Evolutionary conservation across 495 filamentous ascomycete genomes (phyloP).

Genomic region (Saxophila tyrrhenica): DNA sequence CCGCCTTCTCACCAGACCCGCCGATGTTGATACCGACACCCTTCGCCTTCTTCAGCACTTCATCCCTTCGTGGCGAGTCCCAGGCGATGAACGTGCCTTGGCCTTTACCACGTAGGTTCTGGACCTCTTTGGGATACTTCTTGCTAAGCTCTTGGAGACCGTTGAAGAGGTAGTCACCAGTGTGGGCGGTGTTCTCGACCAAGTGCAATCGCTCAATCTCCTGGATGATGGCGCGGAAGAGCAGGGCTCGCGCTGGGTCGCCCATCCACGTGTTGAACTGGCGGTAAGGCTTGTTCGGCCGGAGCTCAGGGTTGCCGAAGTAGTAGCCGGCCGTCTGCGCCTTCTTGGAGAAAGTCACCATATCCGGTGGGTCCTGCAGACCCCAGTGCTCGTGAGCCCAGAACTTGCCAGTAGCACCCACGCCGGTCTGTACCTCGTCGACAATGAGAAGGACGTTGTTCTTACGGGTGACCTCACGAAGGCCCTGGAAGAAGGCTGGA

Average conservation of each 20-base stretch:
- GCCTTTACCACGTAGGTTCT: conserved; percentile 85
- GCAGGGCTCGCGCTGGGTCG: conserved; percentile 76
- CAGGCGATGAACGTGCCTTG: conserved; percentile 97
- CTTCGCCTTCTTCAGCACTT: conserved; percentile 75
- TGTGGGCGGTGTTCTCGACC: conserved; percentile 66
- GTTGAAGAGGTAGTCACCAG: conserved; percentile 72
- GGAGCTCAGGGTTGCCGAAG: conserved; percentile 72
- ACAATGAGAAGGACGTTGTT: conserved; percentile 88
- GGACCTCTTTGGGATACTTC: conserved; percentile 72
- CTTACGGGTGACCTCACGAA: conserved; percentile 76
- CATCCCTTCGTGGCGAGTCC: conserved; percentile 76
- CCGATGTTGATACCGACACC: conserved; percentile 83
- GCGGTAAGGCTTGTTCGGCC: conserved; percentile 98
- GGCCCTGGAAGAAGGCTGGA: conserved; percentile 78
- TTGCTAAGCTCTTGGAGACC: conserved; percentile 57
- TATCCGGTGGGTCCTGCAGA: conserved; percentile 74
- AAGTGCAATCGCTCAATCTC: conserved; percentile 76
- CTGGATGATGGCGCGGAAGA: conserved; percentile 85
- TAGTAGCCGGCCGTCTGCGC: conserved; percentile 97
- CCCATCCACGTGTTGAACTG: conserved; percentile 99
- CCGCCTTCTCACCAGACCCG: conserved; percentile 67
- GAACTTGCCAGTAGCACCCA: conserved; percentile 92
- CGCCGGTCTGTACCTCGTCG: conserved; percentile 96
- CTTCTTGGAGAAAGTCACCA: conserved; percentile 99
- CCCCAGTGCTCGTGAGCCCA: conserved; percentile 99